phyloP scores from a whole-genome alignment of 495 filamentous ascomycete genomes.

The Delitschia confertaspora region DNA sequence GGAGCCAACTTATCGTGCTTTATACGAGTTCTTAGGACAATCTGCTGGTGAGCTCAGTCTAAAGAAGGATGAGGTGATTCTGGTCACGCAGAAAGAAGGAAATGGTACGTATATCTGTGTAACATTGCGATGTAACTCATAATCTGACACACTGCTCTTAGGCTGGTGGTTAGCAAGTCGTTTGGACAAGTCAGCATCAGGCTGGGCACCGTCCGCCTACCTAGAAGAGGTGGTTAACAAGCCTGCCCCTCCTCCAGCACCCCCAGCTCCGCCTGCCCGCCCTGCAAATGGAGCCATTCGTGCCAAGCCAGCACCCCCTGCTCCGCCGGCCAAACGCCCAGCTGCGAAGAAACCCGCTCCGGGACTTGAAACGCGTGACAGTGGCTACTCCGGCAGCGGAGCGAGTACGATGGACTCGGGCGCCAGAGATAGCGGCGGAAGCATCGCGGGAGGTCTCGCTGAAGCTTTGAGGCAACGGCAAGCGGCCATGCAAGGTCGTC shows the following conservation, averaged over 20 bases:
- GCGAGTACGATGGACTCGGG: constrained; percentile 48
- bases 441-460: constrained; percentile 75
- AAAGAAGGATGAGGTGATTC: constrained; percentile 65
- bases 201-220: constrained; percentile 90
- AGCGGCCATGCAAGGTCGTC: constrained; percentile 52
- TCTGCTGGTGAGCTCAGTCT: constrained; percentile 73
- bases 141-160: constrained; percentile 31
- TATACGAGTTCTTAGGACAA: constrained; percentile 82
- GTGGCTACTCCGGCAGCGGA: constrained; percentile 45
- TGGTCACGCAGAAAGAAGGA: constrained; percentile 77
- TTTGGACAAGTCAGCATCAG: constrained; percentile 53
- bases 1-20: constrained; percentile 69
- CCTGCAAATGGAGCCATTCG: constrained; percentile 42
- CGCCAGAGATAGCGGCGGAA: constrained; percentile 46
- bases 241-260: constrained; percentile 32
- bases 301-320: constrained; percentile 66
- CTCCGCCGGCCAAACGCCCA: constrained; percentile 84
- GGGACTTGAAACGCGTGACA: constrained; percentile 47
- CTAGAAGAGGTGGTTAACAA: constrained; percentile 61
- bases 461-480: constrained; percentile 71
- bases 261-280: constrained; percentile 35
- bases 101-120: constrained; percentile 62
- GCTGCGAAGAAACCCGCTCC: constrained; percentile 55
- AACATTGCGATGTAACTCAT: constrained; percentile 1
- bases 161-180: constrained; percentile 93